A percentile compares a stretch with the other conserved stretches of the same genome.
These are phyloP conservation scores for Cynanchum wilfordii DNA, from an alignment of 257 asterid species.

Conservation along the genomic window DNA sequence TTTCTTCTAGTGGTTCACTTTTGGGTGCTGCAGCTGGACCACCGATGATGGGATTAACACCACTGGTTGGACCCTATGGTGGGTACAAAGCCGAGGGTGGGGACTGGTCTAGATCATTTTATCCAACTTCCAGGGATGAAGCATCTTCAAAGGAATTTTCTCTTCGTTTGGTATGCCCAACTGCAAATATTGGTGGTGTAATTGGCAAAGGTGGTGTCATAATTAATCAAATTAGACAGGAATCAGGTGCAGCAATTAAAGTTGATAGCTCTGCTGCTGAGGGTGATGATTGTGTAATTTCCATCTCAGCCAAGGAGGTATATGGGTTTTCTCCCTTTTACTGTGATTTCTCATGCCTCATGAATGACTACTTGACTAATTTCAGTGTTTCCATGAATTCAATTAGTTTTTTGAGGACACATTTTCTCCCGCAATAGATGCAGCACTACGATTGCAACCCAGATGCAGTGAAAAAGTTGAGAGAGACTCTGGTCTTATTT, in stretches of 20 bases:
- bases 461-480: constrained; percentile 94
- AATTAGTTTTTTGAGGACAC: constrained; percentile 67
- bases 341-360: background rate
- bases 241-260: constrained; percentile 75
- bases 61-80: constrained; percentile 65
- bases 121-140: constrained; percentile 69
- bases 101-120: constrained; percentile 70
- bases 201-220: constrained; percentile 87
- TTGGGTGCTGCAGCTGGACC: constrained; percentile 57
- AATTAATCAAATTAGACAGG: constrained; percentile 92
- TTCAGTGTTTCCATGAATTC: background rate
- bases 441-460: constrained; percentile 88
- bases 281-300: constrained; percentile 81
- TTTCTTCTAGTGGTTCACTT: constrained; percentile 63
- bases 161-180: constrained; percentile 71
- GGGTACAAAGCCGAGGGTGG: constrained; percentile 76
- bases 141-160: constrained; percentile 68
- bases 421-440: constrained; percentile 80
- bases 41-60: constrained; percentile 75
- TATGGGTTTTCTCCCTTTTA: background rate
- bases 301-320: constrained; percentile 81
- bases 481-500: constrained; percentile 85
- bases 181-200: constrained; percentile 84
- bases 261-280: constrained; percentile 78
- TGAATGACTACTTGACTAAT: background rate